A percentile compares a stretch with the other conserved stretches of the same genome.
Conservation (phyloP, 371 early-diverging fungal species). For the Mucor sp. region DNA sequence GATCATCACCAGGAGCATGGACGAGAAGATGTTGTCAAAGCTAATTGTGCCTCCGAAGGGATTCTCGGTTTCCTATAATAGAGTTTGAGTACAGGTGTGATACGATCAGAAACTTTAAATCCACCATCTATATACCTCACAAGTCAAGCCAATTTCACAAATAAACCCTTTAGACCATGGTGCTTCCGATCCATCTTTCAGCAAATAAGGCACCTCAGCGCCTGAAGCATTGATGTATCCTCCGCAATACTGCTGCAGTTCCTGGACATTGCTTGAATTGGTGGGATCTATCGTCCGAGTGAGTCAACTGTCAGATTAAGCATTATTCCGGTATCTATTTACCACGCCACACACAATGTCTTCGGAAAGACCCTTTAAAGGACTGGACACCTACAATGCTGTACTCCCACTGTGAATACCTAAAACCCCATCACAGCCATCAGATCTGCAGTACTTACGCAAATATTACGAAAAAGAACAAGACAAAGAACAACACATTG, state of each 20-base stretch:
- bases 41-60: slow-evolving; percentile 56
- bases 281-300: slow-evolving; percentile 30
- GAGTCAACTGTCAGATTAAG: background rate
- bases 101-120: background rate
- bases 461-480: slow-evolving; percentile 67
- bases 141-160: slow-evolving; percentile 55
- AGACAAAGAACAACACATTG: slow-evolving; percentile 61
- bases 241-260: slow-evolving; percentile 54
- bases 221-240: slow-evolving; percentile 35
- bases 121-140: slow-evolving; percentile 47
- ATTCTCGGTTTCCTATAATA: slow-evolving; percentile 47
- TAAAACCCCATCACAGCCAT: background rate
- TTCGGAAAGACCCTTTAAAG: slow-evolving; percentile 65
- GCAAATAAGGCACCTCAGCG: slow-evolving; percentile 24
- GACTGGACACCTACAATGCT: slow-evolving; percentile 68
- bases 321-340: no score
- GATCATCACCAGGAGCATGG: slow-evolving; percentile 63
- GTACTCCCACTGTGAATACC: background rate
- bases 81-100: background rate
- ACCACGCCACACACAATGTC: slow-evolving; percentile 64
- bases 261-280: slow-evolving; percentile 26
- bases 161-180: slow-evolving; percentile 60
- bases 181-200: slow-evolving; percentile 22
- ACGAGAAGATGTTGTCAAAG: slow-evolving; percentile 62
- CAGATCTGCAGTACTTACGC: slow-evolving; percentile 47